Evolutionary conservation across 805 yeast genomes (phyloP).

Genomic region (Lachancea kluyveri): DNA sequence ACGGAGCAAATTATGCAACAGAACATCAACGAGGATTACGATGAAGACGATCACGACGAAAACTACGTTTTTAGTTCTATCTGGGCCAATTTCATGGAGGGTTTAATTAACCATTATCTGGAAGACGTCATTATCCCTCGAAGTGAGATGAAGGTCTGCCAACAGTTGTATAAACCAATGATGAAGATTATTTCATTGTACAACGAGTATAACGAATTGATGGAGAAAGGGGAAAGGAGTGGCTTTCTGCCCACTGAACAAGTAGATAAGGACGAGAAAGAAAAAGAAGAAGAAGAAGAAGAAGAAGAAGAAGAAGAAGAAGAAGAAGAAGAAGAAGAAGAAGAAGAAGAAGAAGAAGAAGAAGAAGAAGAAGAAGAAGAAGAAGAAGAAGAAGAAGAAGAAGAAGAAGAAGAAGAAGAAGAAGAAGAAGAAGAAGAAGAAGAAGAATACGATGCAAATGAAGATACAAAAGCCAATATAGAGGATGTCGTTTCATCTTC

Average conservation of each 20-base stretch:
- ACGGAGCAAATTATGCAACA: conserved; percentile 29
- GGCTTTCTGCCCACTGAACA: conserved; percentile 22
- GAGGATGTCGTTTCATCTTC: conserved; percentile 15
- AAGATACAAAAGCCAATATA: conserved; percentile 7
- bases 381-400: background rate
- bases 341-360: no score
- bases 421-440: background rate
- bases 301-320: no score
- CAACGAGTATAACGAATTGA: conserved; percentile 31
- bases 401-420: background rate
- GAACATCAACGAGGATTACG: conserved; percentile 29
- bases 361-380: no score
- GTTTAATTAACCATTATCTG: conserved; percentile 31
- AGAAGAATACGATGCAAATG: no score
- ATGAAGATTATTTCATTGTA: conserved; percentile 32
- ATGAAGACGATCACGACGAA: conserved; percentile 27
- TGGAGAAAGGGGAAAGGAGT: conserved; percentile 31
- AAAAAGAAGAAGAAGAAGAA: conserved; percentile 1
- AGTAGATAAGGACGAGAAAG: background rate
- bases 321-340: no score
- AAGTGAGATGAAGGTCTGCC: conserved; percentile 33
- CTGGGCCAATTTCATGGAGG: conserved; percentile 36
- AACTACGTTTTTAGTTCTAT: conserved; percentile 32
- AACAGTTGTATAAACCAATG: conserved; percentile 33
- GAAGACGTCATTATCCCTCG: conserved; percentile 31